These are phyloP conservation scores for Curvularia hawaiiensis DNA, from an alignment of 2,329 filamentous ascomycete genomes.

Conservation along the genomic window DNA sequence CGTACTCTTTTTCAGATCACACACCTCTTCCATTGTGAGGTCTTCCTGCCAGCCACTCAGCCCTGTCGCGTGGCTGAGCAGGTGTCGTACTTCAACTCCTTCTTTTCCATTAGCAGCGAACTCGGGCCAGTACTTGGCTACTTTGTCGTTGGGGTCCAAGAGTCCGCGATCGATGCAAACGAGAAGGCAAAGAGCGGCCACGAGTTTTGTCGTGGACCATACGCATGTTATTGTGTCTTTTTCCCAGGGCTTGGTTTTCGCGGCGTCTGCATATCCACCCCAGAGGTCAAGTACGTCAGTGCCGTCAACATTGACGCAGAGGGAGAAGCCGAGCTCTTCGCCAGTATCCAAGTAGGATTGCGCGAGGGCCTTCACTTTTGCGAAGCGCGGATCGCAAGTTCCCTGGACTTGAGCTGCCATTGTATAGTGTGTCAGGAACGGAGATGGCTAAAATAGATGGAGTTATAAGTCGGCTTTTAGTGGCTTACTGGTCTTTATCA, in stretches of 20 bases:
- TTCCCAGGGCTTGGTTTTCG: constrained; percentile 16
- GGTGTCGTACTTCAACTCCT: constrained; percentile 20
- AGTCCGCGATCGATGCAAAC: constrained; percentile 22
- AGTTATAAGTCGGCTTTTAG: background rate
- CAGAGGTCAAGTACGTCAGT: constrained; percentile 27
- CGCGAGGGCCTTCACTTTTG: constrained; percentile 12
- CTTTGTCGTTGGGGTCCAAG: constrained; percentile 22
- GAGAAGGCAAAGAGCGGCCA: constrained; percentile 19
- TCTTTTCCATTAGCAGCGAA: constrained; percentile 25
- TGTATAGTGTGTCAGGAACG: background rate
- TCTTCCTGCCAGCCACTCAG: constrained; percentile 19
- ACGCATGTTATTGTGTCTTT: constrained; percentile 25
- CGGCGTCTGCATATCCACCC: constrained; percentile 22
- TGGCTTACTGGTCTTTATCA: background rate
- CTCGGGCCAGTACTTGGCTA: constrained; percentile 29
- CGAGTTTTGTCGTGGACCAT: constrained; percentile 25
- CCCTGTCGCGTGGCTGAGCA: constrained; percentile 23
- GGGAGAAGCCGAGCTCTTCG: constrained; percentile 23
- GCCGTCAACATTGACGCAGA: constrained; percentile 25
- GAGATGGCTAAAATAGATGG: background rate
- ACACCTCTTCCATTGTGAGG: constrained; percentile 13
- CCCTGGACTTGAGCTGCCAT: constrained; percentile 17
- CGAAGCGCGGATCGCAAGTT: constrained; percentile 21
- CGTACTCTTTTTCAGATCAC: constrained; percentile 13
- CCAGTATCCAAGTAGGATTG: constrained; percentile 19